phyloP scores from a whole-genome alignment of 2,329 filamentous ascomycete genomes.

The Hypoxylon rubiginosum region DNA sequence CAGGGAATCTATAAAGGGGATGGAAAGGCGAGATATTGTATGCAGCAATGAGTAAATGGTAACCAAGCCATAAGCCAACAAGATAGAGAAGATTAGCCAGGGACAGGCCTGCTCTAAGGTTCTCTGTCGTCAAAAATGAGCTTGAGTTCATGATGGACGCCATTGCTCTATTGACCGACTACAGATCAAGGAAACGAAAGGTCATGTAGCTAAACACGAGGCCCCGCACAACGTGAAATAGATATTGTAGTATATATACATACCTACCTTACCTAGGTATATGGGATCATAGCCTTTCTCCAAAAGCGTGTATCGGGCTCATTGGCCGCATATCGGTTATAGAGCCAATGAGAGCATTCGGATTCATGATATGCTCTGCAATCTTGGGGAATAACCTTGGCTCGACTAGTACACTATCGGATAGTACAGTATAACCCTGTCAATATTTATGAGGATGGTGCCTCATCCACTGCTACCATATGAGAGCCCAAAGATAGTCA shows the following conservation, averaged over 20 bases:
- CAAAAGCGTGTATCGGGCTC: no score
- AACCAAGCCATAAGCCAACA: constrained; percentile 24
- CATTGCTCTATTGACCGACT: background rate
- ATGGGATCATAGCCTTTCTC: no score
- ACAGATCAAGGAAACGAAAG: background rate
- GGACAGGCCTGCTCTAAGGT: background rate
- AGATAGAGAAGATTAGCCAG: constrained; percentile 17
- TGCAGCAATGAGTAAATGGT: constrained; percentile 31
- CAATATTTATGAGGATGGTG: no score
- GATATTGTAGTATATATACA: background rate
- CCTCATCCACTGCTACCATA: no score
- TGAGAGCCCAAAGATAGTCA: no score
- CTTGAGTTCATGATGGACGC: background rate
- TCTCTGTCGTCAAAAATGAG: background rate
- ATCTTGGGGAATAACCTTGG: no score
- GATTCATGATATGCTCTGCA: no score
- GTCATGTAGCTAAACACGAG: background rate
- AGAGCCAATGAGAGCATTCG: no score
- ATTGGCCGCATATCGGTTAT: no score
- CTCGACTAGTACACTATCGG: no score
- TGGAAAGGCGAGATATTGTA: constrained; percentile 46
- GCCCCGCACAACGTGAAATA: background rate
- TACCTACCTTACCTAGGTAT: background rate
- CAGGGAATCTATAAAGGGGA: constrained; percentile 41
- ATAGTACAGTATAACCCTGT: no score